Base-by-base conservation (phyloP, 75 land plant species). In the Selaginella tamariscina region DNA sequence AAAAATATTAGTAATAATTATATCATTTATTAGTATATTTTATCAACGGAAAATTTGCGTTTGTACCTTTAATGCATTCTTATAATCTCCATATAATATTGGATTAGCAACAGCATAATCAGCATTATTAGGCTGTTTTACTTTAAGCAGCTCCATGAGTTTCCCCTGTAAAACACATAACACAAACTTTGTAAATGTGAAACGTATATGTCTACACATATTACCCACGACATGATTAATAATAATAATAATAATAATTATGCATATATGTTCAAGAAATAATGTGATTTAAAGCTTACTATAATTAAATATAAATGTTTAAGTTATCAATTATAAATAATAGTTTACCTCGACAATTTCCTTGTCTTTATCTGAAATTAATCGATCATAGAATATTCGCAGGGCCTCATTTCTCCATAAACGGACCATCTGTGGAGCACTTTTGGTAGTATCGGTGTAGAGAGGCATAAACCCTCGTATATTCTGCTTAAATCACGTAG, bases 401-500 rank as follows among this genome's bases (percentile, higher is more conserved):
- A 75, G 64, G 28, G 68, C 70, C 28, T 75, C 78, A 33, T 75
- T 75, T 20, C 73, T 72, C 78, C 78, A 75, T 21, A 75, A 24
- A n/a, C 78, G 73, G 1, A 75, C 33, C 73, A 75, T 65, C 39
- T 75, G 73, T 65, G 62, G 30, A 0, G 56, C 2, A 55, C 68
- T 75, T 57, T 75, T 75, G 26, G 70, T 57, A 30, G 73, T 75
- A 23, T 75, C 78, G 55, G 0, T 23, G 78, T 75, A 24, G 78
- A 75, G 5, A 75, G 59, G 32, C 72, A 70, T n/a, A 75, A n/a
- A 31, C 78, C 78, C 39, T 75, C 78, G 55, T 71, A 75, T 5
- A 75, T 68, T 1, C 78, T 72, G 64, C 78, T 75, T 29, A 75
- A 29, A 66, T 75, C 78, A 23, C 78, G 67, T 54, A 75, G 33